Percentiles rank a stretch among this genome's conserved stretches.
Conservation (phyloP, 164 flowering plant genomes). For the Chimonanthus praecox region DNA sequence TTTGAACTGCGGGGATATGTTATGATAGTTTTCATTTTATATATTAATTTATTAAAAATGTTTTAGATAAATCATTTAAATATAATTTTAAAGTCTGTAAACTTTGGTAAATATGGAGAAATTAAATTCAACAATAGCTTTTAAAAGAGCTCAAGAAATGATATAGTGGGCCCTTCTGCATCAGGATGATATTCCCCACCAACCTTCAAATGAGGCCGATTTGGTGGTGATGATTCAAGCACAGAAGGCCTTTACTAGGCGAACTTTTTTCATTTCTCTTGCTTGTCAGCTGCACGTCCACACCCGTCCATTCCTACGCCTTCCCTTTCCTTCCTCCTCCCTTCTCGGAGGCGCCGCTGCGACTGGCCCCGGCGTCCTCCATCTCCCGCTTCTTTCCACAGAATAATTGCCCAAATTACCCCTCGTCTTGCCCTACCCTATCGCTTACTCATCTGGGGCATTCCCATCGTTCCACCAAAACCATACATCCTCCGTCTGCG, state of each 20-base stretch:
- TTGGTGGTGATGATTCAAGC: not conserved
- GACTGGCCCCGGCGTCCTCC: constrained; percentile 23
- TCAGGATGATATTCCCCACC: not conserved
- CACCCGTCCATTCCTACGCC: not conserved
- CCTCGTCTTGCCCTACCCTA: not conserved
- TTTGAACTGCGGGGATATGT: no score
- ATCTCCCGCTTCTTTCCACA: not conserved
- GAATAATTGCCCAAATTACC: constrained; percentile 7
- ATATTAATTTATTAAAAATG: no score
- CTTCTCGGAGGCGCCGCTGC: constrained; percentile 29
- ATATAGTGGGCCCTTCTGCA: not conserved
- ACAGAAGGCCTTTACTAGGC: not conserved
- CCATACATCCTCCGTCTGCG: not conserved
- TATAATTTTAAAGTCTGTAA: no score
- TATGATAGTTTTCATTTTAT: no score
- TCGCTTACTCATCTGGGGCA: not conserved
- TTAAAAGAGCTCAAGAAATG: not conserved
- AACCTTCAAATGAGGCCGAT: not conserved
- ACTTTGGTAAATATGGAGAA: no score
- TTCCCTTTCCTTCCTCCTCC: not conserved
- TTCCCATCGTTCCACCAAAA: not conserved
- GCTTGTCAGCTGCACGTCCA: not conserved
- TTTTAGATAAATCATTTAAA: no score
- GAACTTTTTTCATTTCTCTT: not conserved
- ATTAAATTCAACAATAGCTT: no score